Base-by-base conservation (phyloP, 179 eudicot genomes). In the Silene noctiflora region DNA sequence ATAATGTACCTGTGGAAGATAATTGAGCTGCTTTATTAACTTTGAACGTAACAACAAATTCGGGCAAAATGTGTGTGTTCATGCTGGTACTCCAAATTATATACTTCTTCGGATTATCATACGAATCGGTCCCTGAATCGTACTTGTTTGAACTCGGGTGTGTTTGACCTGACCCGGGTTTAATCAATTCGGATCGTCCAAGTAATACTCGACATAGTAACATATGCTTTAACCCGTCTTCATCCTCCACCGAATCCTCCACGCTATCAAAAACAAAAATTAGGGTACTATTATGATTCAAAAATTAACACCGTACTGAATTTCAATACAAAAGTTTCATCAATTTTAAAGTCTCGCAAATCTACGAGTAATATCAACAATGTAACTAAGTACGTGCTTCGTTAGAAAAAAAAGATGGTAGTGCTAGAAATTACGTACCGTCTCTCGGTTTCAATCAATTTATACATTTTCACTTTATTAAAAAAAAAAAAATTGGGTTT, bases 41-140 rank as follows among this genome's bases (percentile, higher is more conserved):
- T 39, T 46, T 84, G 76, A 87, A 89, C 42, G 87, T 87, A 48
- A 89, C 69, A 2, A 88, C 75, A 76, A 77, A 89, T 33, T 75
- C 78, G 2, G 97, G 95, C 77, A 90, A 80, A 44, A 92, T 87
- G 78, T 85, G 90, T 1, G 89, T 89, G 63, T 92, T 92, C 91
- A 92, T 88, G 63, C 84, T 76, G 42, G 80, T 79, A 69, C 80
- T 80, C 91, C 91, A 90, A 6, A 89, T 55, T 42, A 85, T 72
- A 22, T 89, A 89, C 68, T 78, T 80, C 33, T 20, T 87, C 7
- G 91, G 96, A 21, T 84, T 68, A 4, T 55, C 11, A 3, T 75
- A 80, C 78, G 77, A 71, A 72, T 90, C 91, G 0, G 87, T 76
- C 0, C 95, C 95, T 0, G 89, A 85, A 64, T 81, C 90, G 55